phyloP scores from a whole-genome alignment of 331 rosid genomes.

The Malus hybrid region DNA sequence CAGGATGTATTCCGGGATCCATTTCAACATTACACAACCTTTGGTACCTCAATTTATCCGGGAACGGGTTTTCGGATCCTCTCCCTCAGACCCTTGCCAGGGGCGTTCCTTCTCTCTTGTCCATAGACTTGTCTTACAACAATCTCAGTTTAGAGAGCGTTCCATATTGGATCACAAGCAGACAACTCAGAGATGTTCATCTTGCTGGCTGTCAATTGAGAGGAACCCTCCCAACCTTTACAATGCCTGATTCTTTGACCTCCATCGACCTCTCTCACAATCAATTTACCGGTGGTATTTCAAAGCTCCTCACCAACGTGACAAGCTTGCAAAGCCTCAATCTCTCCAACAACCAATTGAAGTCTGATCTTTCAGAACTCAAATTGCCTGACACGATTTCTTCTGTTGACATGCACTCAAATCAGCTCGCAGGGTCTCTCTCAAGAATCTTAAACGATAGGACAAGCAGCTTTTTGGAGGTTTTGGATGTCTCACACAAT shows the following conservation, averaged over 20 bases:
- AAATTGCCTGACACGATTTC: conserved; percentile 44
- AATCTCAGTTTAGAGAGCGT: conserved; percentile 62
- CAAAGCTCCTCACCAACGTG: conserved; percentile 58
- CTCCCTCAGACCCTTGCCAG: conserved; percentile 46
- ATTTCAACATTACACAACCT: conserved; percentile 66
- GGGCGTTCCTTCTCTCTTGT: conserved; percentile 70
- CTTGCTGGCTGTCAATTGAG: conserved; percentile 77
- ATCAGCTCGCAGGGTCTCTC: conserved; percentile 61
- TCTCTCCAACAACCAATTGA: conserved; percentile 79
- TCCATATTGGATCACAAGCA: conserved; percentile 79
- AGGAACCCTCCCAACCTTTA: conserved; percentile 66
- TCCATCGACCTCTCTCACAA: conserved; percentile 89
- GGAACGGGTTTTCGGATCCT: conserved; percentile 64
- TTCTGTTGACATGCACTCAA: conserved; percentile 57
- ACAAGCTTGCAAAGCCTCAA: conserved; percentile 60
- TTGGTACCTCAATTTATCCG: conserved; percentile 77
- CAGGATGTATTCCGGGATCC: conserved; percentile 63
- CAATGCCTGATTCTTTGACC: conserved; percentile 49
- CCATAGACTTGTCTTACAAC: conserved; percentile 84
- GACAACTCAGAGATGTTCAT: conserved; percentile 56
- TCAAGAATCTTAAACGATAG: conserved; percentile 44
- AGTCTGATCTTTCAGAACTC: conserved; percentile 47
- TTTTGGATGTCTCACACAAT: conserved; percentile 67
- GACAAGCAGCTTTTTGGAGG: conserved; percentile 61
- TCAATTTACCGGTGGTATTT: conserved; percentile 41